These are phyloP conservation scores for Phaeotremella skinneri DNA, from an alignment of 768 basidiomycete genomes.

Conservation along the genomic window DNA sequence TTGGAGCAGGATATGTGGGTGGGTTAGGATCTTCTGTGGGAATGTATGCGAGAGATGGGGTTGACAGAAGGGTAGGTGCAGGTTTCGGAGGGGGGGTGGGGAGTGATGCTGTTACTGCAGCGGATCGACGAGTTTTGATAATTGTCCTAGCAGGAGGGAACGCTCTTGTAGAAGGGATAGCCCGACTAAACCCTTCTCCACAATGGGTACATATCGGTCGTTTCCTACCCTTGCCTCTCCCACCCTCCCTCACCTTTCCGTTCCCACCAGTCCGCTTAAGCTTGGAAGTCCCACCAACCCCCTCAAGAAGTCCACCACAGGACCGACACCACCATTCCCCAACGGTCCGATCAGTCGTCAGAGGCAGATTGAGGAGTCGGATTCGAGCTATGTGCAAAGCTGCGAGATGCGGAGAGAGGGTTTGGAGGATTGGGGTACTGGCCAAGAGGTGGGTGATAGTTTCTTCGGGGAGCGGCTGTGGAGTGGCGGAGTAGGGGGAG, in stretches of 20 bases:
- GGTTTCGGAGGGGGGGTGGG: conserved; percentile 1
- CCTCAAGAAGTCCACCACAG: conserved; percentile 32
- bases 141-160: conserved; percentile 20
- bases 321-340: conserved; percentile 26
- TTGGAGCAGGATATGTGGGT: conserved; percentile 33
- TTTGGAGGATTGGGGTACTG: conserved; percentile 29
- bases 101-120: not conserved
- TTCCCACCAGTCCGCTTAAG: not conserved
- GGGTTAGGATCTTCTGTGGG: conserved; percentile 23
- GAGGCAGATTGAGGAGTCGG: conserved; percentile 17
- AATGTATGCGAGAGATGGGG: conserved; percentile 26
- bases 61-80: conserved; percentile 8
- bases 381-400: conserved; percentile 39
- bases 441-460: conserved; percentile 26
- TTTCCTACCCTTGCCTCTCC: conserved; percentile 10
- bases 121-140: conserved; percentile 1
- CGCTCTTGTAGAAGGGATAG: conserved; percentile 10
- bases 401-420: conserved; percentile 33
- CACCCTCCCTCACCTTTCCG: not conserved
- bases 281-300: conserved; percentile 12
- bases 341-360: not conserved
- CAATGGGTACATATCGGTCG: conserved; percentile 23
- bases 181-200: conserved; percentile 20
- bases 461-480: not conserved
- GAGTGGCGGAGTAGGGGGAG: not conserved